Base-by-base conservation (phyloP, 1,284 basidiomycete genomes). In the Pisolithus thermaeus region DNA sequence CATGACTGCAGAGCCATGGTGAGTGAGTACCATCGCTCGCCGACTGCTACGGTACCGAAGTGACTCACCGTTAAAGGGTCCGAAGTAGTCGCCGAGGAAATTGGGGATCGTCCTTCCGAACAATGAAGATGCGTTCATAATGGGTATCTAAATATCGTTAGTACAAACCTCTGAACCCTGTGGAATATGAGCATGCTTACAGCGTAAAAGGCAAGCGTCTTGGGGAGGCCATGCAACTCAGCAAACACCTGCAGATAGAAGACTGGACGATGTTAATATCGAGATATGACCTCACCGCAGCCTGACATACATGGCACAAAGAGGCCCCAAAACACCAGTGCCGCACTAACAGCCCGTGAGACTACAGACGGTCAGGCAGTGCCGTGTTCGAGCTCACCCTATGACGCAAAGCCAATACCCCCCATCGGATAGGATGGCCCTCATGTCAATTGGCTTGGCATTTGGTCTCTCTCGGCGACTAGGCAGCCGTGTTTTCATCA, bases 191-290 rank as follows among this genome's bases (percentile, higher is more conserved):
- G 11, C 27, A 28, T 7, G 50, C 61, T 32, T 60, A 73, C 73
- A n/a, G 70, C 58, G 59, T 76, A 76, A 52, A 70, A 71, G 5
- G 68, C 64, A 32, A 75, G 61, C 5, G 43, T 57, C n/a, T 58
- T 50, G 22, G 68, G 56, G 30, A 76, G 61, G 2, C 63, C 58
- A 55, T 75, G 72, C 14, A 67, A 54, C 14, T 65, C 63, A 28
- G 72, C 65, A 53, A 70, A 74, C 7, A 76, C 63, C 52, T 77
- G 73, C 18, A 77, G 63, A 55, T 76, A 77, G 59, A 76, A 75
- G 52, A 73, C 69, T 71, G 49, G 42, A 32, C 14, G 27, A 35
- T 25, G 23, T 36, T 43, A 16, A 36, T 8, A 38, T 18, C 41
- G 52, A 41, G 41, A 65, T 61, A 64, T 66, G n/a, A 56, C 41